Evolutionary conservation across 306 rosid species (phyloP).

Genomic region (Calophaca sinica): DNA sequence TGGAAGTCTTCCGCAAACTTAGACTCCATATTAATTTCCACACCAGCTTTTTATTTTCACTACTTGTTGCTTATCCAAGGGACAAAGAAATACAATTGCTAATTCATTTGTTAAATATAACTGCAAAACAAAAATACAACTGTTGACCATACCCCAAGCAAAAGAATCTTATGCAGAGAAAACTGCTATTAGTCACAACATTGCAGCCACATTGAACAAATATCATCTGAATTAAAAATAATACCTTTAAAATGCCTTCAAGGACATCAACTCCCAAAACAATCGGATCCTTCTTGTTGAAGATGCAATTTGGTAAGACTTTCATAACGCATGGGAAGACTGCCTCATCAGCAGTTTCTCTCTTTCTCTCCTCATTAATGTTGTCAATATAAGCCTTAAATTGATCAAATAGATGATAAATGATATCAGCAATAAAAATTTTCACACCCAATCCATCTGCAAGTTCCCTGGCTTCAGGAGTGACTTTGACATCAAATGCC

Average conservation of each 20-base stretch:
- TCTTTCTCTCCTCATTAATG: conserved; percentile 94
- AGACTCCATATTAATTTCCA: background rate
- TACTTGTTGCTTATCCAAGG: background rate
- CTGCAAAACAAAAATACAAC: background rate
- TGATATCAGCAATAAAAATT: conserved; percentile 89
- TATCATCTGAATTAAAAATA: background rate
- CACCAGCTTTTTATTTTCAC: background rate
- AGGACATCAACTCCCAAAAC: conserved; percentile 93
- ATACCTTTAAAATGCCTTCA: conserved; percentile 93
- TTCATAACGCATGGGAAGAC: conserved; percentile 88
- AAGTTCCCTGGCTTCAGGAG: conserved; percentile 89
- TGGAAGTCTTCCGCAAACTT: background rate
- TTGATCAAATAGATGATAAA: conserved; percentile 90
- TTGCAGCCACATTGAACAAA: background rate
- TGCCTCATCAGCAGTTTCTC: conserved; percentile 91
- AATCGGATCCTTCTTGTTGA: conserved; percentile 98
- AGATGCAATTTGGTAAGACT: conserved; percentile 84
- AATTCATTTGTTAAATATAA: background rate
- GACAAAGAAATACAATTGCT: background rate
- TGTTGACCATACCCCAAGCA: background rate
- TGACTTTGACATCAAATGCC: conserved; percentile 99
- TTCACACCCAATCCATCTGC: conserved; percentile 87
- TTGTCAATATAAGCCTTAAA: conserved; percentile 91
- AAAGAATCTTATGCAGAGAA: background rate
- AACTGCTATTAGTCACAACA: background rate